A percentile compares a stretch with the other conserved stretches of the same genome.
phyloP scores from a whole-genome alignment of 2,329 filamentous ascomycete species.

The Beauveria australis region DNA sequence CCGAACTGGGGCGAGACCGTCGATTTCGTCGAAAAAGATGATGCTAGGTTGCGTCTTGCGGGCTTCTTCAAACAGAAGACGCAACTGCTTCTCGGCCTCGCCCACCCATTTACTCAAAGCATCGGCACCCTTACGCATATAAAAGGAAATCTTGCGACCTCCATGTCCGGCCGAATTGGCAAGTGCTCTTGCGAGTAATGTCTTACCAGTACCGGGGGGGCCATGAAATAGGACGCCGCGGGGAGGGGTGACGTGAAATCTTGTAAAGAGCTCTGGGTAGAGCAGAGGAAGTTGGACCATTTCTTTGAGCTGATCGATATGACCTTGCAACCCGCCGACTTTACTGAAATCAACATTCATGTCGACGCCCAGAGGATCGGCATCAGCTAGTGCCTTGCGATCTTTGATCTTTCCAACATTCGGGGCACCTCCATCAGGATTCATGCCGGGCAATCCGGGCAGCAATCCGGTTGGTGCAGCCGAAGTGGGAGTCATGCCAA shows the following conservation, averaged over 20 bases:
- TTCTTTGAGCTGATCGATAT: constrained; percentile 96
- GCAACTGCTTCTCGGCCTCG: constrained; percentile 90
- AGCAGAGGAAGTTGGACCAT: constrained; percentile 94
- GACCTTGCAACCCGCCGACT: constrained; percentile 83
- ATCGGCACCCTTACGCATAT: constrained; percentile 98
- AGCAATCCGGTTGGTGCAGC: constrained; percentile 39
- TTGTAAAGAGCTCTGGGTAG: constrained; percentile 88
- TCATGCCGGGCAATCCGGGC: constrained; percentile 30
- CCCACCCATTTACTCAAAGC: constrained; percentile 98
- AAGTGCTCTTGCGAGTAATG: constrained; percentile 84
- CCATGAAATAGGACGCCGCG: constrained; percentile 95
- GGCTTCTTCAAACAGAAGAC: constrained; percentile 90
- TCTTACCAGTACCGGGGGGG: constrained; percentile 95
- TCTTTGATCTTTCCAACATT: constrained; percentile 93
- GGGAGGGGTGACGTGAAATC: constrained; percentile 88
- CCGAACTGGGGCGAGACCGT: constrained; percentile 87
- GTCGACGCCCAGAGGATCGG: constrained; percentile 89
- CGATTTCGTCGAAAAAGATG: constrained; percentile 99
- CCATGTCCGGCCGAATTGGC: constrained; percentile 85
- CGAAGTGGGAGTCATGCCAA: constrained; percentile 52
- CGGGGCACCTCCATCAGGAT: constrained; percentile 44
- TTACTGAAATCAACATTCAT: constrained; percentile 88
- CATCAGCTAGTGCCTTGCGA: constrained; percentile 83
- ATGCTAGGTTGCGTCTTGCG: constrained; percentile 95
- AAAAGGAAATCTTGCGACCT: constrained; percentile 93